Conservation (phyloP, 768 basidiomycete species). For the Lepiota brunneoincarnata region DNA sequence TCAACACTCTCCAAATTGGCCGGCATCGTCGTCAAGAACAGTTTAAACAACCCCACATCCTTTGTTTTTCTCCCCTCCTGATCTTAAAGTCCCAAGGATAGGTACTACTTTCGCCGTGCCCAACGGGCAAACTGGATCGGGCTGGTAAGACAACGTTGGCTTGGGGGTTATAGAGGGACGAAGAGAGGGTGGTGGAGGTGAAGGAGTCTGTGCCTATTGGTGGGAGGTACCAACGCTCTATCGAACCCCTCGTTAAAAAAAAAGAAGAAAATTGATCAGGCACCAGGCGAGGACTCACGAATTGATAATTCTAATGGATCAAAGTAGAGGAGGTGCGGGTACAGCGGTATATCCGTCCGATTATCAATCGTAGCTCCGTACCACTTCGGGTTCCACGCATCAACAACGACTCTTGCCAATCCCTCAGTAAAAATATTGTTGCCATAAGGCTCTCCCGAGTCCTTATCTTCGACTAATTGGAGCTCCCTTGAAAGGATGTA, state of each 20-base stretch:
- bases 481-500: too few species aligned
- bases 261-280: too few species aligned
- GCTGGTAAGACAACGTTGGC: slow-evolving; percentile 25
- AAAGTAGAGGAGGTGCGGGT: slow-evolving; percentile 40
- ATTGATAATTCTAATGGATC: slow-evolving; percentile 37
- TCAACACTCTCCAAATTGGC: slow-evolving; percentile 31
- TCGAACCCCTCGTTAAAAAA: too few species aligned
- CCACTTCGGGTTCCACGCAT: slow-evolving; percentile 9
- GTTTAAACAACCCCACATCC: slow-evolving; percentile 42
- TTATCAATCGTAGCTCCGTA: slow-evolving; percentile 31
- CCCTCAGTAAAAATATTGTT: slow-evolving; percentile 27
- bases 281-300: too few species aligned
- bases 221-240: slow-evolving; percentile 22
- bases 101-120: slow-evolving; percentile 36
- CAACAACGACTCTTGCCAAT: slow-evolving; percentile 23
- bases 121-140: slow-evolving; percentile 29
- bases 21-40: slow-evolving; percentile 37
- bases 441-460: slow-evolving; percentile 18
- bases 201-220: slow-evolving; percentile 24
- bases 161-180: not conserved
- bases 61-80: slow-evolving; percentile 24
- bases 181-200: slow-evolving; percentile 8
- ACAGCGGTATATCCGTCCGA: slow-evolving; percentile 27
- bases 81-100: slow-evolving; percentile 30
- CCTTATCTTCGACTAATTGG: slow-evolving; percentile 17